Evolutionary conservation across 805 yeast species (phyloP), one percentile per base, ranked within the genome.

Genomic region (Cyberlindnera mississippiensis): DNA sequence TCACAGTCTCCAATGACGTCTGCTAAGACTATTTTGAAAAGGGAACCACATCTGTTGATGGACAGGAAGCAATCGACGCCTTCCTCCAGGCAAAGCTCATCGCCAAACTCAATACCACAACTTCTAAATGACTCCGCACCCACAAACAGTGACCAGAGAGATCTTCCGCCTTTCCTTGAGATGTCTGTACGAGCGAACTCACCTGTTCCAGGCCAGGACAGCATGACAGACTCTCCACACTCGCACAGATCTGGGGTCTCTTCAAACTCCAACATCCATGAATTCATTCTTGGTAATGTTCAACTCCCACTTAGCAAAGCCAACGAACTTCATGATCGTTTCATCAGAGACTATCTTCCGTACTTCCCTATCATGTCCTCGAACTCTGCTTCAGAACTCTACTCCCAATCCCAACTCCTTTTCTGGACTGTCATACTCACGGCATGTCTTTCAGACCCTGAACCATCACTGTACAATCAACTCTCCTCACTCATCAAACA

Each of bases 341-440:
- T 90, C 57, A 72, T 85, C 47, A 62, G 63, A 6, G 75, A 80
- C 42, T 82, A 81, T 55, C 66, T 85, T 18, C 95, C 96, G 0
- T 83, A 73, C 52, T 68, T 89, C 53, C 96, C 96, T 2, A 85
- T 90, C 11, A 67, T 90, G 58, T 73, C 80, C 22, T 79, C 95
- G 0, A 67, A 72, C 33, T 72, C 77, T 35, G 90, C 95, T 3
- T 72, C 80, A 0, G 93, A 85, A 57, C 72, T 90, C 16, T 87
- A 86, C 60, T 74, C 83, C 14, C 93, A 86, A 55, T 85, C 95
- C 0, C 91, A 85, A 56, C 68, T 89, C 17, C 67, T 90, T 38
- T 90, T 90, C 58, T 90, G 97, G 97, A 76, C 95, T 0, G 91
- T 89, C 3, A 84, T 87, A 69, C 68, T 86, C 34, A 87, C 95